Evolutionary conservation across 2,329 filamentous ascomycete genomes (phyloP).

Genomic region (Hysterium pulicare): DNA sequence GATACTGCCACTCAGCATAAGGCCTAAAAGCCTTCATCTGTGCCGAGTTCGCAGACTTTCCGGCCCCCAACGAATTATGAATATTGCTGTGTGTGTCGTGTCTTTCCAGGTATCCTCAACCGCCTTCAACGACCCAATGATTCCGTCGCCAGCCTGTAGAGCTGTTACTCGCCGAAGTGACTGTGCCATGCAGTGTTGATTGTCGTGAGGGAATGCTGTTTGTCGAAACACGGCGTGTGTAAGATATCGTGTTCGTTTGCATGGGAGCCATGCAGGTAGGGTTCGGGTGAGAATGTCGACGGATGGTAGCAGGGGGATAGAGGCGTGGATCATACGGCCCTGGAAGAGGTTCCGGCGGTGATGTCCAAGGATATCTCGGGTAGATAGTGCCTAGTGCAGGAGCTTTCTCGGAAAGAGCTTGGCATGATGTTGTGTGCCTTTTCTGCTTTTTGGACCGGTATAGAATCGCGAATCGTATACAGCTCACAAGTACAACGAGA

Average conservation of each 20-base stretch:
- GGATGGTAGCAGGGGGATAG: conserved; percentile 30
- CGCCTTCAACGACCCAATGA: conserved; percentile 31
- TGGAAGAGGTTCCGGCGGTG: conserved; percentile 28
- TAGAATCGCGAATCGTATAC: conserved; percentile 13
- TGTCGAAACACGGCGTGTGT: conserved; percentile 25
- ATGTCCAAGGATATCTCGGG: conserved; percentile 32
- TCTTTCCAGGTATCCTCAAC: conserved; percentile 11
- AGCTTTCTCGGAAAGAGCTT: conserved; percentile 10
- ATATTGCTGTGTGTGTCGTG: background rate
- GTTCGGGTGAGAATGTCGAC: conserved; percentile 13
- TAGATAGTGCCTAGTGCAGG: conserved; percentile 6
- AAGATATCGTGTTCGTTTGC: conserved; percentile 15
- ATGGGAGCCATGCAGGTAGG: conserved; percentile 5
- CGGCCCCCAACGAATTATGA: background rate
- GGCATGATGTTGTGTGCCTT: conserved; percentile 9
- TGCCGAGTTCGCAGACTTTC: background rate
- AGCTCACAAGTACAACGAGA: conserved; percentile 14
- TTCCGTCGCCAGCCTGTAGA: conserved; percentile 28
- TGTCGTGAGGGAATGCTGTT: conserved; percentile 14
- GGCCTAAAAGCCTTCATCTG: conserved; percentile 1
- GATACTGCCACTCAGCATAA: background rate
- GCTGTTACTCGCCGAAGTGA: conserved; percentile 24
- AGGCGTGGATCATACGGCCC: conserved; percentile 35
- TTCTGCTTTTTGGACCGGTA: conserved; percentile 16
- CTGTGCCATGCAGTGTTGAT: conserved; percentile 19